Conservation (phyloP, 129 eudicot species). For the sunflower (Helianthus annuus) region DNA sequence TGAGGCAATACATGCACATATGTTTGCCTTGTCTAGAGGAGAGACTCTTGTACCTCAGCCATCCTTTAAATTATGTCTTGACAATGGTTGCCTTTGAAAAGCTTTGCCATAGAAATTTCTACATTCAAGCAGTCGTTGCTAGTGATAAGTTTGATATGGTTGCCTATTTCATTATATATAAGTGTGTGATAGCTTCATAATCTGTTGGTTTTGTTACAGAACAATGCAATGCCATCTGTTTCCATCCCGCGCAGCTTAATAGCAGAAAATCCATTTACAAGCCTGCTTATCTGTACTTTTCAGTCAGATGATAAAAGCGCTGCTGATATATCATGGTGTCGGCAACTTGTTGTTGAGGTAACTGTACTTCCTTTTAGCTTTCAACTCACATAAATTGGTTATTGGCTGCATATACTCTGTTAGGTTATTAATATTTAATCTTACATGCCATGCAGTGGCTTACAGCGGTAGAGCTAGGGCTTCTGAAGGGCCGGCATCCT, state of each 20-base stretch:
- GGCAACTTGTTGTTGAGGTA: slow-evolving; percentile 76
- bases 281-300: slow-evolving; percentile 73
- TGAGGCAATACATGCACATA: slow-evolving; percentile 16
- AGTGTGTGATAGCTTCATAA: slow-evolving; percentile 21
- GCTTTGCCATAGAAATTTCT: slow-evolving; percentile 6
- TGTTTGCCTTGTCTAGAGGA: not conserved
- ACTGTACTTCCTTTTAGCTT: not conserved
- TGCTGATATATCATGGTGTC: slow-evolving; percentile 59
- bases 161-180: slow-evolving; percentile 7
- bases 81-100: slow-evolving; percentile 1
- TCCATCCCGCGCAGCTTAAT: slow-evolving; percentile 69
- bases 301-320: slow-evolving; percentile 34
- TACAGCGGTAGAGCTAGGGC: slow-evolving; percentile 85
- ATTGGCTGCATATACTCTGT: slow-evolving; percentile 7
- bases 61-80: slow-evolving; percentile 6
- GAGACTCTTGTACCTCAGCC: not conserved
- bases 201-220: slow-evolving; percentile 45
- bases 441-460: slow-evolving; percentile 78
- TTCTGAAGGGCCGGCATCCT: slow-evolving; percentile 92
- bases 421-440: slow-evolving; percentile 9
- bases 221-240: slow-evolving; percentile 55
- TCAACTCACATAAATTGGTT: slow-evolving; percentile 4
- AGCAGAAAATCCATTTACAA: slow-evolving; percentile 82
- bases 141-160: not conserved
- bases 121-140: slow-evolving; percentile 7